These are phyloP conservation scores for Teratosphaeria nubilosa DNA, from an alignment of 2,329 filamentous ascomycete species.

Conservation along the genomic window DNA sequence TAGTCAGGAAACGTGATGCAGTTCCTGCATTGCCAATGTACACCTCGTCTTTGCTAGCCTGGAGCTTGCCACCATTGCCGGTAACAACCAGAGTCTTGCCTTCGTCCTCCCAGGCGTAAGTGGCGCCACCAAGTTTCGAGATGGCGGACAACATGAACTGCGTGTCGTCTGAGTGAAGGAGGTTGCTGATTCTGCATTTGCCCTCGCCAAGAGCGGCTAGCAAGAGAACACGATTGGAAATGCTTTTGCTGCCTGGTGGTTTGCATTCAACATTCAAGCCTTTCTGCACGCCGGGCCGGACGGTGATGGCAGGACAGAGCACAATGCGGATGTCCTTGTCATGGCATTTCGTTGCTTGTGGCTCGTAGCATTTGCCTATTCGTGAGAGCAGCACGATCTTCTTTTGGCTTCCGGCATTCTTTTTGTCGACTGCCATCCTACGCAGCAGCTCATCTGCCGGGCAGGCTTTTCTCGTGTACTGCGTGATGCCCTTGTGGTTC, in stretches of 20 bases:
- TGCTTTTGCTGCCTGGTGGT: conserved; percentile 92
- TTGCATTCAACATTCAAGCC: conserved; percentile 62
- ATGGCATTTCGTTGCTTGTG: conserved; percentile 76
- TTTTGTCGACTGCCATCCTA: conserved; percentile 98
- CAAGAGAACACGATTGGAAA: conserved; percentile 92
- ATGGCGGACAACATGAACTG: conserved; percentile 97
- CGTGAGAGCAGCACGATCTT: conserved; percentile 88
- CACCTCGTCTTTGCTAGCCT: conserved; percentile 64
- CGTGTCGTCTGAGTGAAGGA: conserved; percentile 92
- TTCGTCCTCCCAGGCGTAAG: conserved; percentile 87
- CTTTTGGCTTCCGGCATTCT: conserved; percentile 91
- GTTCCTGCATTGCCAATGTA: conserved; percentile 97
- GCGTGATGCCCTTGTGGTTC: conserved; percentile 70
- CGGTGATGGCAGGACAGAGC: conserved; percentile 66
- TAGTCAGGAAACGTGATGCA: conserved; percentile 88
- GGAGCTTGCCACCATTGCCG: conserved; percentile 78
- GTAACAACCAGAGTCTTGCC: conserved; percentile 84
- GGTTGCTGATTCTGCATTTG: conserved; percentile 77
- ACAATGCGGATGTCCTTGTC: conserved; percentile 76
- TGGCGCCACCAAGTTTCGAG: conserved; percentile 69
- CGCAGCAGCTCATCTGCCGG: conserved; percentile 74
- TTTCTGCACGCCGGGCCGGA: conserved; percentile 61
- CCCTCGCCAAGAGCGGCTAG: conserved; percentile 82
- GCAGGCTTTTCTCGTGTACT: conserved; percentile 78
- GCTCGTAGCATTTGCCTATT: conserved; percentile 81